Evolutionary conservation across 2,329 filamentous ascomycete genomes (phyloP).

Genomic region (Metarhizium humberi): DNA sequence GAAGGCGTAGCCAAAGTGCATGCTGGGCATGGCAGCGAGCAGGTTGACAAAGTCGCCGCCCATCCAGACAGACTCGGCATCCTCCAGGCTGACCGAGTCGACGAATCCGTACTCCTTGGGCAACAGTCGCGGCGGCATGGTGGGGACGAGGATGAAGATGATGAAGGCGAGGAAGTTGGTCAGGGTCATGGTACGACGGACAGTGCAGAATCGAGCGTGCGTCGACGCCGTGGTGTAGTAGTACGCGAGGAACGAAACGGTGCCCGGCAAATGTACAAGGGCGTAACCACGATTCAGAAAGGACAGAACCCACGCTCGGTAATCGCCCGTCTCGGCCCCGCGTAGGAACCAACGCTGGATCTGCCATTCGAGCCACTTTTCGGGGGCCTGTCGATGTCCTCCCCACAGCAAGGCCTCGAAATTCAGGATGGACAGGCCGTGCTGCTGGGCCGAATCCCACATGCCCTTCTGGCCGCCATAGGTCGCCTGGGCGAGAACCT

Average conservation of each 20-base stretch:
- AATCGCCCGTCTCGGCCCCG: constrained; percentile 34
- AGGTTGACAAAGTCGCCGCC: constrained; percentile 41
- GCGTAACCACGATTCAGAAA: constrained; percentile 62
- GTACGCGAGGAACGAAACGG: constrained; percentile 52
- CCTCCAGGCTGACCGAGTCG: constrained; percentile 39
- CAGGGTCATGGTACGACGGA: constrained; percentile 45
- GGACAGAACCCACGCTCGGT: constrained; percentile 38
- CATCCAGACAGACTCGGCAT: constrained; percentile 18
- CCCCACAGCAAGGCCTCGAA: constrained; percentile 8
- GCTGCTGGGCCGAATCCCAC: constrained; percentile 29
- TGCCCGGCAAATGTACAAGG: constrained; percentile 65
- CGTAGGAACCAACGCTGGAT: constrained; percentile 51
- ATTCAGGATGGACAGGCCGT: constrained; percentile 5
- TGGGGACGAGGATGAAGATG: constrained; percentile 46
- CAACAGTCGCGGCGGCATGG: constrained; percentile 47
- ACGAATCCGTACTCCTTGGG: constrained; percentile 47
- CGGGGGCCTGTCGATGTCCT: constrained; percentile 4
- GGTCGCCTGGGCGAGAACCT: constrained; percentile 7
- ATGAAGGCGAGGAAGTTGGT: constrained; percentile 46
- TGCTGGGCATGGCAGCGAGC: constrained; percentile 46
- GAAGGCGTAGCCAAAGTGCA: constrained; percentile 48
- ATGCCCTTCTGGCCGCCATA: constrained; percentile 8
- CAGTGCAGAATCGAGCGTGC: constrained; percentile 41
- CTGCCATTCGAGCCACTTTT: constrained; percentile 9
- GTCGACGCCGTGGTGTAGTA: constrained; percentile 59